Evolutionary conservation across 2,329 filamentous ascomycete genomes (phyloP), one percentile per base, ranked within the genome.

Genomic region (Boeremia lycopersici): DNA sequence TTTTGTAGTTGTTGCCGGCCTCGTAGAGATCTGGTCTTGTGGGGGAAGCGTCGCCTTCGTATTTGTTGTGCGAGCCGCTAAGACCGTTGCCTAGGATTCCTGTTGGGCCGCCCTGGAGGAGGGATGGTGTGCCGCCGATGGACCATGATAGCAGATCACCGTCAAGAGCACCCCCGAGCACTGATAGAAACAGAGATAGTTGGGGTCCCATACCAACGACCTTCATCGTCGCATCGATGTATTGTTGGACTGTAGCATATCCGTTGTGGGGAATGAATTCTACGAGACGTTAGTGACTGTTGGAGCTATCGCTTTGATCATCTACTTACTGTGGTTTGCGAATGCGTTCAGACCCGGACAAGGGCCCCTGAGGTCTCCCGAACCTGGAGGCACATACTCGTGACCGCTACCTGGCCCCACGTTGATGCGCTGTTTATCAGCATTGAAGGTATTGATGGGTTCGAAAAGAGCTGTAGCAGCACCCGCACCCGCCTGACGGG

Each of bases 291-390:
- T 3, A 48, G 30, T 17, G 9, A 6, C 3, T 4, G 41, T 30
- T 6, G 10, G 7, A 6, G 5, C 4, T 4, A 12, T 2, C 6
- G 33, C n/a, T 9, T 10, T 43, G n/a, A 19, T 31, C 8, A 11
- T 13, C 4, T 12, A 53, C 61, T 39, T 46, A 65, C 61, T 57
- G 28, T 67, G 64, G 38, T 67, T 67, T 13, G 64, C 64, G 48
- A 67, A 60, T 2, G 64, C 64, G 15, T 67, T 67, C 3, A 67
- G 48, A n/a, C 64, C 64, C 2, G 64, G 64, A 35, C 64, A 67
- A 19, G 64, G 64, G 4, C 64, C 64, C 45, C 64, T 55, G n/a
- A 67, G 59, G 31, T 67, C 64, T 13, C 56, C 56, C 10, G 61
- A 54, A 4, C 61, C 60, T n/a, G 64, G 64, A n/a, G 64, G 48